A percentile compares a stretch with the other conserved stretches of the same genome.
Evolutionary conservation across 2,329 filamentous ascomycete genomes (phyloP).

Genomic region (Colletotrichum simmondsii): DNA sequence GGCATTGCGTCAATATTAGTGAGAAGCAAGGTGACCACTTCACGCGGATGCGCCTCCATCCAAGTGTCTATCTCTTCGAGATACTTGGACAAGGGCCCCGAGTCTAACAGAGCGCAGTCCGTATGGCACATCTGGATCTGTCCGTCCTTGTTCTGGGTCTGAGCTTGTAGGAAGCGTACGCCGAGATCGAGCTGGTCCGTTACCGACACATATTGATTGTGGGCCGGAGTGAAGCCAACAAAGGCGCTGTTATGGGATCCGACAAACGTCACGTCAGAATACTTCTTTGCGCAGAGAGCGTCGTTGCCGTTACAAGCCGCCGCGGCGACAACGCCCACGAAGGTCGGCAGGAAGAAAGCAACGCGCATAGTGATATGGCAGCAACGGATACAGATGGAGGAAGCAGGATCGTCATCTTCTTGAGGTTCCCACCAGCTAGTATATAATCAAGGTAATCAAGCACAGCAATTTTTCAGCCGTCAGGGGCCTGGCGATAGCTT

Average conservation of each 20-base stretch:
- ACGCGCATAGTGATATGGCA: conserved; percentile 9
- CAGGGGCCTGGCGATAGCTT: not conserved
- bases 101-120: conserved; percentile 68
- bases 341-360: conserved; percentile 31
- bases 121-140: conserved; percentile 73
- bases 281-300: conserved; percentile 65
- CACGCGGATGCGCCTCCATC: conserved; percentile 67
- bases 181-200: conserved; percentile 69
- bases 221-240: conserved; percentile 61
- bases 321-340: conserved; percentile 36
- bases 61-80: conserved; percentile 69
- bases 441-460: not conserved
- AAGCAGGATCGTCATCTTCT: not conserved
- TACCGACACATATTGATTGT: conserved; percentile 72
- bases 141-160: conserved; percentile 66
- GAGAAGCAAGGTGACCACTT: conserved; percentile 72
- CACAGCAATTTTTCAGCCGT: not conserved
- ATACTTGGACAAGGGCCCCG: conserved; percentile 65
- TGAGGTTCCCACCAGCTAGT: not conserved
- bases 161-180: conserved; percentile 72
- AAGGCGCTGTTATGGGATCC: conserved; percentile 76
- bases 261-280: conserved; percentile 70
- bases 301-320: conserved; percentile 66
- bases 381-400: not conserved
- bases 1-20: conserved; percentile 71